Evolutionary conservation across 306 rosid genomes (phyloP).

Genomic region (Nissolia schottii): DNA sequence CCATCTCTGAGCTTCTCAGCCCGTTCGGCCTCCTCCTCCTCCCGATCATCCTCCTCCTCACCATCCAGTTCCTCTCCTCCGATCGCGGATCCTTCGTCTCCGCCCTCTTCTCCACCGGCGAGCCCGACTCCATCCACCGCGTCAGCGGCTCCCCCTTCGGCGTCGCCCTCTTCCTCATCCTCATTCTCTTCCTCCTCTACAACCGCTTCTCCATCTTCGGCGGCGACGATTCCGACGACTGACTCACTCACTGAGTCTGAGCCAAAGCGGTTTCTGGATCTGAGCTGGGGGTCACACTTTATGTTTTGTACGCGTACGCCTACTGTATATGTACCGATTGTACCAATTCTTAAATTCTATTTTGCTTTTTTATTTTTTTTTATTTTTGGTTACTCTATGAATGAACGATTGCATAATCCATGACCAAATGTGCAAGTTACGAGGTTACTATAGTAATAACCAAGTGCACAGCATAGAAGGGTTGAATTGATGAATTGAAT

Average conservation of each 20-base stretch:
- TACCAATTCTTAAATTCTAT: neutral
- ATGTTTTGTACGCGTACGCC: neutral
- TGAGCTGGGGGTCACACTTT: neutral
- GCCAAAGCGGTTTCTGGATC: constrained; percentile 15
- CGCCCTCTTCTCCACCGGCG: constrained; percentile 68
- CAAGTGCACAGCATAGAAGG: neutral
- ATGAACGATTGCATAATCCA: neutral
- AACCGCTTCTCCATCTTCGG: constrained; percentile 77
- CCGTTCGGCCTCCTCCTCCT: constrained; percentile 82
- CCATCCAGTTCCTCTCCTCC: constrained; percentile 87
- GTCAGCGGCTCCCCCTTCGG: constrained; percentile 83
- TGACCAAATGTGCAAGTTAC: neutral
- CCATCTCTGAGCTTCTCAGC: constrained; percentile 66
- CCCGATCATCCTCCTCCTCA: constrained; percentile 76
- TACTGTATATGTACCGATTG: neutral
- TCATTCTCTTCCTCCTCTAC: constrained; percentile 60
- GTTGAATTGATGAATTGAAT: neutral
- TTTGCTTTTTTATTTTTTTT: too few species aligned
- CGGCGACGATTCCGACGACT: constrained; percentile 65
- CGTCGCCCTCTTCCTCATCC: constrained; percentile 67
- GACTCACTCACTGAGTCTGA: neutral
- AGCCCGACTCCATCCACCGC: constrained; percentile 79
- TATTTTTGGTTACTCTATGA: neutral
- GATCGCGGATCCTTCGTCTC: constrained; percentile 74
- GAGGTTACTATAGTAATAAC: neutral